Evolutionary conservation across 1,284 basidiomycete genomes (phyloP), one percentile per base, ranked within the genome.

Genomic region (Golubevia sp.): DNA sequence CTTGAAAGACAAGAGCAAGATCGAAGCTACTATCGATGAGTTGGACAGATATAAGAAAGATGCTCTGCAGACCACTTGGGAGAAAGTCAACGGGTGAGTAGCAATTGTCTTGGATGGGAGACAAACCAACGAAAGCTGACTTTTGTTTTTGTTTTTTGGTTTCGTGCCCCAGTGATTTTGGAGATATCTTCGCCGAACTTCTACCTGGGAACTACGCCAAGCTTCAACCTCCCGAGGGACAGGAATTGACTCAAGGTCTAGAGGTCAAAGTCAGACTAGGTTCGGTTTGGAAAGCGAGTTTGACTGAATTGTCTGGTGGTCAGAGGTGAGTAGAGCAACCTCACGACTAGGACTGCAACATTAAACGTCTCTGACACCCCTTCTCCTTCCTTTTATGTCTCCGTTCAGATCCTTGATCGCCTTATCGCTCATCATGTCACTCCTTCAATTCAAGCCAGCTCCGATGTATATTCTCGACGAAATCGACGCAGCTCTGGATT

Each of bases 381-480:
- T n/a, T n/a, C n/a, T n/a, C n/a, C n/a, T n/a, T n/a, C n/a, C 3
- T 20, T n/a, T n/a, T 3, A 24, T 25, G 13, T 56, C 5, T n/a
- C 55, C 58, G 56, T 34, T 76, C 71, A 95, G 93, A 67, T 97
- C 95, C 0, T 88, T 99, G 67, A 98, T 99, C 77, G 96, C 96
- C 0, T 88, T 99, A 1, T 97, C 94, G 8, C 88, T 99, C 56
- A 98, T 99, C 87, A 96, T 99, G 94, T 92, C 95, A 0, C 88
- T 99, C 49, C 88, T 99, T 38, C 95, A 98, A 85, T 98, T 98
- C 88, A 97, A 98, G 83, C 94, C 96, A 1, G 95, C 96, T n/a
- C 97, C 94, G 0, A 96, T 99, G 93, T 98, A 99, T 85, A 98
- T 99, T 79, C 88, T 99, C 23, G 97, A 99, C 85, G 97, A 99